phyloP scores from a whole-genome alignment of 495 filamentous ascomycete species.

The Aspergillus avenaceus region DNA sequence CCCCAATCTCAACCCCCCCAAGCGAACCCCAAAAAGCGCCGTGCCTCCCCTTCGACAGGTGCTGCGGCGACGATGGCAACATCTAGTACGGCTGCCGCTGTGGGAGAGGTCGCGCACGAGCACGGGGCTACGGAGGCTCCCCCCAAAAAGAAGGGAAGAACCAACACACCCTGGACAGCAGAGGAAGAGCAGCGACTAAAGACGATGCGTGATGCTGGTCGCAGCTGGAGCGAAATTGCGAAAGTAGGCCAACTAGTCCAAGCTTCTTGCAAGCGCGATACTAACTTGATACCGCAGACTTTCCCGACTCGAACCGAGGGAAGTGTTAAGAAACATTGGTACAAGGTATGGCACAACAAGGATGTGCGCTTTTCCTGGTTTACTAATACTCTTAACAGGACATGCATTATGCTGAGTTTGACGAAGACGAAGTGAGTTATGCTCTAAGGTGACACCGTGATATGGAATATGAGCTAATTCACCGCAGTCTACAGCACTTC shows the following conservation, averaged over 20 bases:
- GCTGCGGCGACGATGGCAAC: slow-evolving; percentile 33
- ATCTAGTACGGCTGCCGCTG: slow-evolving; percentile 19
- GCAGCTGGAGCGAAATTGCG: slow-evolving; percentile 95
- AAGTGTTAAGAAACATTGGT: slow-evolving; percentile 99
- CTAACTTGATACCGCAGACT: slow-evolving; percentile 53
- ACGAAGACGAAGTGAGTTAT: slow-evolving; percentile 84
- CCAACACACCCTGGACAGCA: slow-evolving; percentile 96
- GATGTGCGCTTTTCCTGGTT: slow-evolving; percentile 3
- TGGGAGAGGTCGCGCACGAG: slow-evolving; percentile 29
- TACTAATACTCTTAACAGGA: slow-evolving; percentile 53
- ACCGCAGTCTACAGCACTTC: slow-evolving; percentile 71
- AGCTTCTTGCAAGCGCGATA: too few relatives aligned
- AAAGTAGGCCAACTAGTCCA: slow-evolving; percentile 77
- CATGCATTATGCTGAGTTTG: slow-evolving; percentile 99
- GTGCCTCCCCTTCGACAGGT: slow-evolving; percentile 32
- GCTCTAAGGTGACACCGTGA: not conserved
- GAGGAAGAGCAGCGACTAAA: slow-evolving; percentile 91
- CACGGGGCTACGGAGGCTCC: slow-evolving; percentile 41
- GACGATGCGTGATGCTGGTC: slow-evolving; percentile 86
- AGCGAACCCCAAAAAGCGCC: slow-evolving; percentile 44
- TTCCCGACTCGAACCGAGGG: slow-evolving; percentile 93
- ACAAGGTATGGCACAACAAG: slow-evolving; percentile 63
- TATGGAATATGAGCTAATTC: slow-evolving; percentile 25
- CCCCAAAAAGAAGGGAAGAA: slow-evolving; percentile 84
- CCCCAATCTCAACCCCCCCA: slow-evolving; percentile 32